phyloP scores from a whole-genome alignment of 495 filamentous ascomycete species.

The Aspergillus haitiensis region DNA sequence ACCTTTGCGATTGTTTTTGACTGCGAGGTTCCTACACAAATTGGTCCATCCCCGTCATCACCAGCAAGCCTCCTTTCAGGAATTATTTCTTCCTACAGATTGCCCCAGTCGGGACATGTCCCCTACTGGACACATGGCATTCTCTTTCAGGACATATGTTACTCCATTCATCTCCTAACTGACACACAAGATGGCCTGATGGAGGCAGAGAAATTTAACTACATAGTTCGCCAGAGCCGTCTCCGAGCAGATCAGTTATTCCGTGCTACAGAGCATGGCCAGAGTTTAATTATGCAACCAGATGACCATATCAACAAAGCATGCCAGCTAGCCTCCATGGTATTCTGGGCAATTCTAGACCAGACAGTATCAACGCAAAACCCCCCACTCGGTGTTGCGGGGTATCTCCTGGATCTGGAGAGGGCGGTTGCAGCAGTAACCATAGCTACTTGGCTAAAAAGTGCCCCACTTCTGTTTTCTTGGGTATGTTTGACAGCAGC shows the following conservation, averaged over 20 bases:
- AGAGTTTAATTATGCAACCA: not conserved
- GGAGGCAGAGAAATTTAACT: not conserved
- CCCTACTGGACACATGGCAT: not conserved
- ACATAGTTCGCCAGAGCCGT: not conserved
- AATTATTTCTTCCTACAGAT: not conserved
- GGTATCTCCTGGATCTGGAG: not conserved
- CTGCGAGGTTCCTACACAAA: not conserved
- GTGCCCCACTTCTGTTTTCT: not conserved
- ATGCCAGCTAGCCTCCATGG: not conserved
- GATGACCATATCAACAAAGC: not conserved
- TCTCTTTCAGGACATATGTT: not conserved
- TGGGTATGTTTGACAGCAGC: not conserved
- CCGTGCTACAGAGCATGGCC: not conserved
- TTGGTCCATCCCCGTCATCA: not conserved
- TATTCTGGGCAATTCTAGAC: not conserved
- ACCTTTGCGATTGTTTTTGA: not conserved
- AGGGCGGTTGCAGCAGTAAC: not conserved
- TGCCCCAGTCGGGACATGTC: not conserved
- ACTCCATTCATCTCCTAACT: not conserved
- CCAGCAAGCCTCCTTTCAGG: not conserved
- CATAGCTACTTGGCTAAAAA: not conserved
- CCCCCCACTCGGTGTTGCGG: not conserved
- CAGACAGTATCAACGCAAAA: not conserved
- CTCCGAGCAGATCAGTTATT: not conserved
- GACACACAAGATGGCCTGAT: not conserved